Evolutionary conservation across 23 red algal species (phyloP), one percentile per base, ranked within the genome.

Genomic region (Rhodosorus marinus): DNA sequence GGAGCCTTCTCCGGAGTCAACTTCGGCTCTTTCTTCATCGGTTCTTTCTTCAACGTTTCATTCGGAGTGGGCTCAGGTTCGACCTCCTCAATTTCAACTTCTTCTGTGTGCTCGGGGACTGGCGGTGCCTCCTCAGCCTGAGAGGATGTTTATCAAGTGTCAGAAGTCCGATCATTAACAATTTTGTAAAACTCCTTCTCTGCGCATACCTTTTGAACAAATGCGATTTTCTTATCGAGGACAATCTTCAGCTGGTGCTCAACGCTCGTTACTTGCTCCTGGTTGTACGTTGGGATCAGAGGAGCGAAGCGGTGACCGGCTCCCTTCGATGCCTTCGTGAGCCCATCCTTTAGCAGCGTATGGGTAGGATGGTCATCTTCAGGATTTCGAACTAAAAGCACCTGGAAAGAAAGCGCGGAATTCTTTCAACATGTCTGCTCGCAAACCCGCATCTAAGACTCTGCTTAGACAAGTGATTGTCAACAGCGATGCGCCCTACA

Each of bases 191-290:
- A 11, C 11, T 43, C 17, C 17, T 17, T 43, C 11, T 17, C 38
- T 11, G 38, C 38, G n/a, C n/a, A n/a, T n/a, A n/a, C n/a, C 54
- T 72, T 72, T 47, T 76, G 45, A 31, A 60, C 55, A 55, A 92
- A 67, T 20, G 51, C 76, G 29, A 70, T 59, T 53, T 80, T 79
- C 31, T 75, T 45, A 50, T 98, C 90, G 33, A 85, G 59, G 24
- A 74, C 90, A 19, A 69, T 70, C 64, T 98, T 98, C 62, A 98
- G 69, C 26, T 60, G 57, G 11, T 51, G 47, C 64, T 98, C 90
- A 31, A 79, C 64, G 24, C 49, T 25, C 32, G 74, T 62, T 8
- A 98, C 90, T 43, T 81, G 58, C 24, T 66, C 62, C 30, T 42
- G 61, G 1, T 60, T 52, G 47, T 67, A 98, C 25, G 69, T 56